Base-by-base conservation (phyloP, 2,329 filamentous ascomycete genomes). In the Ramularia endophylla region DNA sequence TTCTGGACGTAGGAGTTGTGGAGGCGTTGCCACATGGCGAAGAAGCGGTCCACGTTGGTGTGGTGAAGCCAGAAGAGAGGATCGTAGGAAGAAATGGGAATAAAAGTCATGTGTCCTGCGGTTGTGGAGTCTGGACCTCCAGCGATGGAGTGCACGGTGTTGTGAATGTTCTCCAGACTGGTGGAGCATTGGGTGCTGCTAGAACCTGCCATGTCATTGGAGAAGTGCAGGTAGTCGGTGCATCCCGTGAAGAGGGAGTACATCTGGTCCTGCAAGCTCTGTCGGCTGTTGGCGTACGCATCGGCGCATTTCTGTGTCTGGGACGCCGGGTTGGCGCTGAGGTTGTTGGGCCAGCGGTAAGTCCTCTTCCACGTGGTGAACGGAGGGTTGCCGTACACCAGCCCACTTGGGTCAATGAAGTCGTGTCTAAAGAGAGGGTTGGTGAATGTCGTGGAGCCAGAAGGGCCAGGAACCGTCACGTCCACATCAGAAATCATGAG, bases 61-160 rank as follows among this genome's bases (percentile, higher is more conserved):
- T 63, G 60, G 45, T 63, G 60, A 12, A 63, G 54, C 52, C 53
- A 61, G 53, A 63, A 63, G 32, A 51, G 37, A 2, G 60, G 59
- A 30, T 63, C 60, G 44, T 59, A 62, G 5, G 58, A 46, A 11
- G 58, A 51, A 7, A 43, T 40, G 5, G 57, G 41, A 8, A 61
- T 51, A 46, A 57, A 59, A 28, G 48, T 56, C 59, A 63, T 62
- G 51, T 62, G 55, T 19, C 54, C 54, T 13, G 39, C 51, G 15
- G 42, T 44, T 27, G 51, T 44, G 16, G 35, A 38, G 20, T 37
- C 41, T n/a, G 41, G 39, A 12, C 55, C 54, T 38, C 55, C 55
- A 20, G 46, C 44, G n/a, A 38, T 43, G 38, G 32, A 44, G 48
- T 58, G 55, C 17, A 58, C 41, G 16, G 46, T 54, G 49, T 58